Evolutionary conservation across 1,284 basidiomycete genomes (phyloP).

Genomic region (Phaffia rhodozyma): DNA sequence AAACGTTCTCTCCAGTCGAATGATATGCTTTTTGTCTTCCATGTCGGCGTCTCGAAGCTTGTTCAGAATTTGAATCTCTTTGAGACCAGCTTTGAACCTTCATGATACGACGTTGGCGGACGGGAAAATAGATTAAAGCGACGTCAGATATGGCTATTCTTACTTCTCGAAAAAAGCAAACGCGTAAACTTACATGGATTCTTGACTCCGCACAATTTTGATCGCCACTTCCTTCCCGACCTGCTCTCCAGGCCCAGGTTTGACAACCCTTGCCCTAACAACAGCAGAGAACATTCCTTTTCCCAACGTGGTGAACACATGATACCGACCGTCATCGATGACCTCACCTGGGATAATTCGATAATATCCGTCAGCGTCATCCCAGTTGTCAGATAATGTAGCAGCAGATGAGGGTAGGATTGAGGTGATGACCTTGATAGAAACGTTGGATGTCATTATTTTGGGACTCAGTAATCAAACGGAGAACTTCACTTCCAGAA

Average conservation of each 20-base stretch:
- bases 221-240: slow-evolving; percentile 77
- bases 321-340: slow-evolving; percentile 82
- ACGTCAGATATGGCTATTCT: slow-evolving; percentile 5
- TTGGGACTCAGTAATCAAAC: not conserved
- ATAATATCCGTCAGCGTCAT: slow-evolving; percentile 91
- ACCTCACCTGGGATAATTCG: slow-evolving; percentile 87
- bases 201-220: slow-evolving; percentile 91
- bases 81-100: slow-evolving; percentile 89
- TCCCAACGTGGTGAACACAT: slow-evolving; percentile 85
- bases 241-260: slow-evolving; percentile 37
- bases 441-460: not conserved
- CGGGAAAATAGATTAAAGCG: slow-evolving; percentile 3
- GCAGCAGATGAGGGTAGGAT: slow-evolving; percentile 18
- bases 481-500: not conserved
- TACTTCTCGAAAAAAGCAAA: not conserved
- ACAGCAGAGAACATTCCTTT: slow-evolving; percentile 99
- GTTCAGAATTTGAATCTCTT: slow-evolving; percentile 80
- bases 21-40: slow-evolving; percentile 91
- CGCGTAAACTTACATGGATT: slow-evolving; percentile 70
- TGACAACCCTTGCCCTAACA: slow-evolving; percentile 73
- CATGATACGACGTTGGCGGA: slow-evolving; percentile 2
- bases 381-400: slow-evolving; percentile 41
- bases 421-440: not conserved
- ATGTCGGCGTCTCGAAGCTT: slow-evolving; percentile 80
- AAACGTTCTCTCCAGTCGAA: slow-evolving; percentile 82